Evolutionary conservation across 495 filamentous ascomycete species (phyloP), one percentile per base, ranked within the genome.

Genomic region (Neurospora sp.): DNA sequence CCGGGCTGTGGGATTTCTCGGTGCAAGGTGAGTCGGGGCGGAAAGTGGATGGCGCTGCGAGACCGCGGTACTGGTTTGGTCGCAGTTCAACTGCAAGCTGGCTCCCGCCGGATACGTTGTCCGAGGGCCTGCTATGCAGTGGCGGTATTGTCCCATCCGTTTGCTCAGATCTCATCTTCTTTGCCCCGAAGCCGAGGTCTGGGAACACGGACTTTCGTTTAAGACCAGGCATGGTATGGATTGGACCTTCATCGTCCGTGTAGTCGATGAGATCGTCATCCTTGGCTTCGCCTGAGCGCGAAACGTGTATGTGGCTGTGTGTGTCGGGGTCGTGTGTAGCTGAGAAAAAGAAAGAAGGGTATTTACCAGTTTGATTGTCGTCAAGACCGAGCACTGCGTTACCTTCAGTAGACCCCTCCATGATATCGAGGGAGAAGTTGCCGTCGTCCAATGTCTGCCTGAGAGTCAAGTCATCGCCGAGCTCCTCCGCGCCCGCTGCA

Each of bases 171-270:
- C 14, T 65, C 14, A 37, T 35, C 31, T 35, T 35, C 27, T 65
- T 65, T 35, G 27, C 27, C 6, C 53, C 11, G 2, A 35, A 35
- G 7, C 14, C 14, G 9, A 35, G 53, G 53, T 65, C 40, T 1
- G 70, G 38, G 5, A 40, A 27, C 0, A 35, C 3, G 41, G 35
- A 14, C 53, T 71, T 72, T 12, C 73, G 71, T 72, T 72, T 69
- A 6, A 41, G 42, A 37, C 20, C 16, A 59, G 27, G 31, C 12
- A 40, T 31, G 7, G 37, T 11, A 31, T n/a, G 14, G 5, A n/a
- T 10, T 31, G 68, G 40, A 14, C 71, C 72, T 31, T 83, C 81
- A 69, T 83, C 77, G 53, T 80, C 78, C 20, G 72, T 77, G 68
- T 76, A 78, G 75, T 81, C 78, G 39, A 78, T 81, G 71, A 77